Base-by-base conservation (phyloP, 2,329 filamentous ascomycete genomes). In the Dactylellina parvicollis region DNA sequence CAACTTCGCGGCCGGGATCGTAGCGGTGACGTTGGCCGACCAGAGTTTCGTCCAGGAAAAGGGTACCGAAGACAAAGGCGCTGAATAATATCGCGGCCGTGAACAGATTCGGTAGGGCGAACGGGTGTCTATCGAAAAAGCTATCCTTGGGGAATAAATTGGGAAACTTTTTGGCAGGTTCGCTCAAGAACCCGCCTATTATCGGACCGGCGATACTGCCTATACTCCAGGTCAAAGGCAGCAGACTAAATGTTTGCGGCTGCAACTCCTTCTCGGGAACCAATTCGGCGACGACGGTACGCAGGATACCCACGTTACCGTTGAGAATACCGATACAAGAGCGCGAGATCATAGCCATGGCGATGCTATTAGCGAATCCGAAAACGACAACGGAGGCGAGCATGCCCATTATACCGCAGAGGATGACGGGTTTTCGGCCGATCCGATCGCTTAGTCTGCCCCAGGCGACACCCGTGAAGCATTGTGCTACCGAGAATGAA, bases 281-380 rank as follows among this genome's bases (percentile, higher is more conserved):
- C 85, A 97, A 88, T 80, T 97, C 94, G 0, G 94, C 94, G 1
- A 97, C 92, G 83, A 95, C 92, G 14, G 92, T 96, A 76, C 93
- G 84, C 75, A 97, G 89, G 74, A 97, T 97, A 1, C 95, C 91
- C n/a, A 94, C 87, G 79, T 97, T 98, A 60, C 94, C 95, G 79
- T 96, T 97, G 46, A 90, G 89, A 8, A 89, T 85, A 1, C 95
- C 94, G 77, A 91, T 86, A n/a, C 97, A 82, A 4, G 88, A 90
- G 78, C 94, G 87, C 10, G 92, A 86, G 2, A 85, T 80, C 40
- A 99, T 89, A 0, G 93, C 91, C 91, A 95, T 93, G 2, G 87
- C 81, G 8, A 98, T 81, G 75, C 85, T 92, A 2, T 86, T 90
- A 0, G 92, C 92, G 81, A 96, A 88, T 4, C 95, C 94, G 87